Base-by-base conservation (phyloP, 768 basidiomycete species). In the Agrocybe pediades region DNA sequence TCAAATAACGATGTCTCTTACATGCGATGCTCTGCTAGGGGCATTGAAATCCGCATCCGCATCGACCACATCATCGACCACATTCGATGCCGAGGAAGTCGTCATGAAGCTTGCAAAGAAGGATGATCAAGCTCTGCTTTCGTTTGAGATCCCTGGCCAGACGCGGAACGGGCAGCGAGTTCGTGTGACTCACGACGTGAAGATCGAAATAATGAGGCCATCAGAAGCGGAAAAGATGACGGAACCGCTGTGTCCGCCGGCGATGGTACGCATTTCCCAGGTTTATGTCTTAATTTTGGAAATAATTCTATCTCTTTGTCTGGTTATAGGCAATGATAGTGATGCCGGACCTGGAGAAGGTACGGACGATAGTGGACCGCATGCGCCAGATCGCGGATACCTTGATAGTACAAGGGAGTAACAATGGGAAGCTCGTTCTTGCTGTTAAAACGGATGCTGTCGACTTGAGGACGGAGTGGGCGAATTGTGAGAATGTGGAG, bases 81-180 rank as follows among this genome's bases (percentile, higher is more conserved):
- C 80, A 0, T 80, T 78, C 47, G 83, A 84, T 30, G 73, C 77
- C 5, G 85, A 85, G 21, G 85, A 91, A 36, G 80, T 90, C 27
- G 78, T 88, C 46, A 83, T 94, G 79, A 93, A 89, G 70, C 78
- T 95, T 2, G 89, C 92, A 9, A 95, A 95, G 75, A 92, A 92
- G 71, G 85, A 86, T 58, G 85, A 89, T 44, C 83, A 85, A 33
- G 88, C 91, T 0, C 81, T 90, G 27, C 77, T 94, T 9, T 84
- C 80, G 43, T 89, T 94, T 55, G 89, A 90, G 59, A 90, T 94
- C 54, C 76, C 74, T 41, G 85, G 84, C 0, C 69, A 81, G 47
- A 86, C 84, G 9, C 73, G 83, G n/a, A 74, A 81, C 24, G 89
- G 89, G 5, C 75, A 84, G 54, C 75, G 69, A 40, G 79, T 92